A percentile compares a stretch with the other conserved stretches of the same genome.
phyloP scores from a whole-genome alignment of 2,329 filamentous ascomycete genomes.

The Orbilia oligospora region DNA sequence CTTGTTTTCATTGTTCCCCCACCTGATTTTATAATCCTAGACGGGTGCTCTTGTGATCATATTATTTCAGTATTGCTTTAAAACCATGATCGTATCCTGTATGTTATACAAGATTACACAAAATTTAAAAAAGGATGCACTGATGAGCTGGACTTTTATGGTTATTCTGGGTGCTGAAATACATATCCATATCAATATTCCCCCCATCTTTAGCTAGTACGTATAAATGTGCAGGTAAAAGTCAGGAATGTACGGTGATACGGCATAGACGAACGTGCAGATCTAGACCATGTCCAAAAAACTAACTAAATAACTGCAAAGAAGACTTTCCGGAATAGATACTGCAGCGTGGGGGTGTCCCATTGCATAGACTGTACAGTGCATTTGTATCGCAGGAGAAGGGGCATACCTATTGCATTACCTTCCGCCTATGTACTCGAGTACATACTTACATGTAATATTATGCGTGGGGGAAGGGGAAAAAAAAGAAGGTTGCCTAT shows the following conservation, averaged over 20 bases:
- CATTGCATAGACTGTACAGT: not conserved
- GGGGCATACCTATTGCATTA: not conserved
- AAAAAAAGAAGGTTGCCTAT: too few species aligned
- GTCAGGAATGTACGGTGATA: not conserved
- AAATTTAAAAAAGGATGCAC: constrained; percentile 10
- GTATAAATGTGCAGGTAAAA: not conserved
- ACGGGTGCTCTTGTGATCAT: constrained; percentile 8
- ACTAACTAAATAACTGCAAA: not conserved
- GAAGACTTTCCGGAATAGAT: not conserved
- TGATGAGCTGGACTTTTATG: constrained; percentile 27
- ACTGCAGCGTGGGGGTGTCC: constrained; percentile 17
- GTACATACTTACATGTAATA: not conserved
- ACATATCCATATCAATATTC: not conserved
- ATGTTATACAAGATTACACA: constrained; percentile 19
- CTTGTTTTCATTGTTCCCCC: not conserved
- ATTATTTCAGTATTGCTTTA: not conserved
- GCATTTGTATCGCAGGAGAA: constrained; percentile 18
- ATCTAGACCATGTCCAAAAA: not conserved
- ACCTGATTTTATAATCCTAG: not conserved
- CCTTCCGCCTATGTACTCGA: not conserved
- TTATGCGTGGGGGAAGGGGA: too few species aligned
- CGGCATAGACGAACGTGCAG: constrained; percentile 28
- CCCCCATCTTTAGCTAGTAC: not conserved
- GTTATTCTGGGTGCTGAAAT: not conserved
- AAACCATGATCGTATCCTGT: not conserved